Conservation (phyloP, 2,329 filamentous ascomycete species). For the Alternaria dauci region DNA sequence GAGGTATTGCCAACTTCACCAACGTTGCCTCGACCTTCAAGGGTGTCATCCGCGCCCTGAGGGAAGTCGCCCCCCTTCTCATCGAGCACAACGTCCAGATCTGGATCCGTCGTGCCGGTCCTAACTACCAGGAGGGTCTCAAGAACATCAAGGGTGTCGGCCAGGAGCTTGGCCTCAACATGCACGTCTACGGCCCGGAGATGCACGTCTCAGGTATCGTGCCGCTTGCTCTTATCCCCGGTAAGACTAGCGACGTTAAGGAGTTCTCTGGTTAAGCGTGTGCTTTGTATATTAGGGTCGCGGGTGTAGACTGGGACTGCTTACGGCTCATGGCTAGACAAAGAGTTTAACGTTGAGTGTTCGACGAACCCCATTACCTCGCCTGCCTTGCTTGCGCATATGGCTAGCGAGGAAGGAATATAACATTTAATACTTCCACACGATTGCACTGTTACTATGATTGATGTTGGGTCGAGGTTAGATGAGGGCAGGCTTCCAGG, state of each 20-base stretch:
- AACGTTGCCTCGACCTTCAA: constrained; percentile 99
- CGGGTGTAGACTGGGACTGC: constrained; percentile 24
- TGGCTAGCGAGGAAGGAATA: constrained; percentile 16
- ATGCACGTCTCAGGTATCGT: constrained; percentile 96
- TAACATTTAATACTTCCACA: constrained; percentile 21
- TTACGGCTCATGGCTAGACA: constrained; percentile 45
- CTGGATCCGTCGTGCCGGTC: constrained; percentile 89
- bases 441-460: neutral
- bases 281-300: constrained; percentile 41
- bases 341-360: constrained; percentile 35
- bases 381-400: constrained; percentile 19
- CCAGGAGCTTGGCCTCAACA: constrained; percentile 91
- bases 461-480: neutral
- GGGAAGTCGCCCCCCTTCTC: constrained; percentile 84
- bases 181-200: constrained; percentile 86
- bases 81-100: constrained; percentile 98
- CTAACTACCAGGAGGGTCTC: constrained; percentile 99
- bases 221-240: constrained; percentile 78
- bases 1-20: constrained; percentile 99
- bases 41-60: constrained; percentile 95
- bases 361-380: constrained; percentile 26
- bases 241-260: constrained; percentile 67
- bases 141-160: constrained; percentile 99
- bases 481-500: neutral
- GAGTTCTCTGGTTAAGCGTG: constrained; percentile 64